phyloP scores from a whole-genome alignment of 805 yeast species.

The Lachancea mirantina region DNA sequence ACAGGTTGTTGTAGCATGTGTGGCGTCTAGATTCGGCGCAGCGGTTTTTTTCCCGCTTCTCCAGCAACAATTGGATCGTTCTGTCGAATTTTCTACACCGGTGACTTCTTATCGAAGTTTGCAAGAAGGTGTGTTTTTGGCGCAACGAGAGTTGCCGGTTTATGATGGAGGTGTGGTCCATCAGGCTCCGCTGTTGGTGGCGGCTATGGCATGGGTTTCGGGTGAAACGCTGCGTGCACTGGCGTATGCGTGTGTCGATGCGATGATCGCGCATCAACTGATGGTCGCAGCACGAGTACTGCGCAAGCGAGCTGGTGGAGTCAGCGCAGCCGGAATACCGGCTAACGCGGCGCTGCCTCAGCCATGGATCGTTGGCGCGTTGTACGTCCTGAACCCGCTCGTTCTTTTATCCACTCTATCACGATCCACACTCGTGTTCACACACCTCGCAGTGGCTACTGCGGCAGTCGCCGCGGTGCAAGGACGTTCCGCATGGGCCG shows the following conservation, averaged over 20 bases:
- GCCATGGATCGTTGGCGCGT: slow-evolving; percentile 47
- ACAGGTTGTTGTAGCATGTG: slow-evolving; percentile 15
- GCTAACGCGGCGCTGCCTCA: slow-evolving; percentile 7
- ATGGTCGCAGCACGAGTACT: slow-evolving; percentile 37
- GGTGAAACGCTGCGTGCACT: slow-evolving; percentile 18
- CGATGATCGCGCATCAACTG: slow-evolving; percentile 47
- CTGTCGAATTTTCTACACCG: slow-evolving; percentile 32
- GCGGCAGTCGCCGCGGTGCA: slow-evolving; percentile 40
- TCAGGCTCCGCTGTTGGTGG: slow-evolving; percentile 71
- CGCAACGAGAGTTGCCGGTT: slow-evolving; percentile 49
- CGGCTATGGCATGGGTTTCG: slow-evolving; percentile 23
- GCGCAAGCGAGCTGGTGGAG: no score
- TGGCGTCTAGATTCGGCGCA: slow-evolving; percentile 17
- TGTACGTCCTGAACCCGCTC: slow-evolving; percentile 77
- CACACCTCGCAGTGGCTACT: slow-evolving; percentile 49
- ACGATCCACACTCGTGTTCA: slow-evolving; percentile 56
- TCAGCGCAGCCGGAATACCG: slow-evolving; percentile 11
- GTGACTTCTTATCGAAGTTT: slow-evolving; percentile 38
- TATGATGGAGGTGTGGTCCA: slow-evolving; percentile 84
- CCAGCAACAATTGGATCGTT: slow-evolving; percentile 22
- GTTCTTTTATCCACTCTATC: slow-evolving; percentile 60
- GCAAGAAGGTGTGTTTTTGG: slow-evolving; percentile 60
- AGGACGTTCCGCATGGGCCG: slow-evolving; percentile 37
- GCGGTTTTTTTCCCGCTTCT: slow-evolving; percentile 22
- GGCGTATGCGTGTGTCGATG: slow-evolving; percentile 54